Evolutionary conservation across 2,329 filamentous ascomycete species (phyloP).

Genomic region (Pseudogymnoascus sp.): DNA sequence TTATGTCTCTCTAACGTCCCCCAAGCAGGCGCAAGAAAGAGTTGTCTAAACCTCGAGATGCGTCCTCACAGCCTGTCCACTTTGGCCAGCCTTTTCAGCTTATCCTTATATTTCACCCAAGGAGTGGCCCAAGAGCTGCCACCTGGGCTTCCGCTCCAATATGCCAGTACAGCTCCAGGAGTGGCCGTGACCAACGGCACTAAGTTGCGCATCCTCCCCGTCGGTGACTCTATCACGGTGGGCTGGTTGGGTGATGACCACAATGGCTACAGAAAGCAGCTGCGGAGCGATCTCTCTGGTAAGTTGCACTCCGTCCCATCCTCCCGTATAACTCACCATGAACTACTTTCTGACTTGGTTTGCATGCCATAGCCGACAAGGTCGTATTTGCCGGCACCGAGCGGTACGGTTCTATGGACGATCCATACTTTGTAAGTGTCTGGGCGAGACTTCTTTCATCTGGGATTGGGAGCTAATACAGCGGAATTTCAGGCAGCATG

Average conservation of each 20-base stretch:
- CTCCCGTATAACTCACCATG: not conserved
- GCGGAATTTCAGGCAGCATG: conserved; percentile 25
- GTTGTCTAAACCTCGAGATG: not conserved
- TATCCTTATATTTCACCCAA: not conserved
- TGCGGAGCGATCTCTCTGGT: conserved; percentile 22
- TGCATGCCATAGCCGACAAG: conserved; percentile 10
- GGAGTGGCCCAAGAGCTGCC: not conserved
- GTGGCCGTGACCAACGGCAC: not conserved
- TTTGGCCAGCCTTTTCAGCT: not conserved
- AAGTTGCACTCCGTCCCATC: not conserved
- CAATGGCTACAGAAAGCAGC: conserved; percentile 32
- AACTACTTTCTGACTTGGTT: not conserved
- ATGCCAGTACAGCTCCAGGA: not conserved
- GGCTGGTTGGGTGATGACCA: conserved; percentile 26
- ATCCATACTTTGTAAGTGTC: conserved; percentile 18
- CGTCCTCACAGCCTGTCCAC: not conserved
- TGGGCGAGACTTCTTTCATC: not conserved
- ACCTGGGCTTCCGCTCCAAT: not conserved
- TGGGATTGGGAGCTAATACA: not conserved
- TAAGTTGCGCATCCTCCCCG: conserved; percentile 24
- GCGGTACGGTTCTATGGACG: conserved; percentile 25
- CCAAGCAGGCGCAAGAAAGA: not conserved
- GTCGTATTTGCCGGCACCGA: conserved; percentile 28
- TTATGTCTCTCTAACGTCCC: not conserved
- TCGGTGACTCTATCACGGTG: conserved; percentile 31